A percentile compares a stretch with the other conserved stretches of the same genome.
phyloP scores from a whole-genome alignment of 169 alveolate species.

The Cryptosporidium sp. region DNA sequence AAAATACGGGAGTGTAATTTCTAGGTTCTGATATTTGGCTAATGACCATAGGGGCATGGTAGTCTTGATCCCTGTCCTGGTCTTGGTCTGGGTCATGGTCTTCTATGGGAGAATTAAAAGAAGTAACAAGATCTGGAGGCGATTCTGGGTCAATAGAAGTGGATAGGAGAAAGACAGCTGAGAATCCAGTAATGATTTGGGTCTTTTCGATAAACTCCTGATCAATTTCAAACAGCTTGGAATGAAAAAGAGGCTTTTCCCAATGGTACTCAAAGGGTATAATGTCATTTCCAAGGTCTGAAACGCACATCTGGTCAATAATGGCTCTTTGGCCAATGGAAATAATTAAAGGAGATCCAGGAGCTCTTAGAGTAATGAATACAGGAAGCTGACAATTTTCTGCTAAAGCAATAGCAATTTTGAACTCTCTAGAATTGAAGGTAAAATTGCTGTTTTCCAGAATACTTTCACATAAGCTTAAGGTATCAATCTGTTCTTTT shows the following conservation, averaged over 20 bases:
- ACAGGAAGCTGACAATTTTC: constrained; percentile 71
- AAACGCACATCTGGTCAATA: constrained; percentile 57
- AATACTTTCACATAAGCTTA: constrained; percentile 32
- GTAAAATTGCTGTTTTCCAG: constrained; percentile 28
- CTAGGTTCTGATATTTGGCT: constrained; percentile 1
- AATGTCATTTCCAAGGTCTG: neutral
- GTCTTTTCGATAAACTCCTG: constrained; percentile 46
- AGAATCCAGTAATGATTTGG: constrained; percentile 45
- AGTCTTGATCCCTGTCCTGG: neutral
- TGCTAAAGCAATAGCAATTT: constrained; percentile 67
- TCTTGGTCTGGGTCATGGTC: neutral
- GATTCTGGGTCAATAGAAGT: constrained; percentile 1
- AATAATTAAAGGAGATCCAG: constrained; percentile 57
- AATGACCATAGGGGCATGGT: neutral
- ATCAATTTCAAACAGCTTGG: constrained; percentile 25
- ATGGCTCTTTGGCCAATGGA: constrained; percentile 75
- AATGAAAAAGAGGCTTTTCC: constrained; percentile 38
- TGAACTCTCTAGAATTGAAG: constrained; percentile 68
- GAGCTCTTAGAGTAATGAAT: constrained; percentile 56
- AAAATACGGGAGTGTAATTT: neutral
- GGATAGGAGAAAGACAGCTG: constrained; percentile 61
- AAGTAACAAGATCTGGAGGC: neutral
- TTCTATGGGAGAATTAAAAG: constrained; percentile 19
- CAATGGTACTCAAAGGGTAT: constrained; percentile 67
- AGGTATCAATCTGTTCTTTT: constrained; percentile 66